A percentile compares a stretch with the other conserved stretches of the same genome.
Evolutionary conservation across 1,284 basidiomycete genomes (phyloP).

Genomic region (Hypsizygus ulmarius): DNA sequence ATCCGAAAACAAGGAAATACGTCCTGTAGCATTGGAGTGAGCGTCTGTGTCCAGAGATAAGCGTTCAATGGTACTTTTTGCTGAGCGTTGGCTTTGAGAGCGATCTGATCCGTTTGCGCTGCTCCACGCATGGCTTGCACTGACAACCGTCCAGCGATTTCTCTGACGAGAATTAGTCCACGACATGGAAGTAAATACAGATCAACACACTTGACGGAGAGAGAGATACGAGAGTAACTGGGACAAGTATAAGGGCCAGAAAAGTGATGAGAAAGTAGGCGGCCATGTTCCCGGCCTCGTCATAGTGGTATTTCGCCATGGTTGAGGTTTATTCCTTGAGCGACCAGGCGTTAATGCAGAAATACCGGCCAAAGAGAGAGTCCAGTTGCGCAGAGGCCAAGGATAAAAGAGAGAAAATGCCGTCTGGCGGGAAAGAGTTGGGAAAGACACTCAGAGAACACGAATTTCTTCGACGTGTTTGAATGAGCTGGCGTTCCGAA

Average conservation of each 20-base stretch:
- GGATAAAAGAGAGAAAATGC: background rate
- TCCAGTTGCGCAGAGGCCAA: too few species aligned
- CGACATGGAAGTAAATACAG: constrained; percentile 7
- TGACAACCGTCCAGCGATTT: constrained; percentile 50
- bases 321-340: background rate
- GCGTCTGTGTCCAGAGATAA: background rate
- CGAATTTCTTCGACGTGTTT: constrained; percentile 18
- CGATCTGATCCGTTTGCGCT: constrained; percentile 49
- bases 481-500: constrained; percentile 11
- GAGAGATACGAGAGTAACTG: constrained; percentile 61
- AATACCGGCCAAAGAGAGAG: background rate
- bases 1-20: constrained; percentile 67
- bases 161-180: constrained; percentile 20
- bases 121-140: constrained; percentile 63
- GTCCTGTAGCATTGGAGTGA: constrained; percentile 36
- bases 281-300: constrained; percentile 87
- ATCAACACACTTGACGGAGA: constrained; percentile 38
- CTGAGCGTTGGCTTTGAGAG: constrained; percentile 42
- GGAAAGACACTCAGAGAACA: too few species aligned
- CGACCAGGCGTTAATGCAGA: background rate
- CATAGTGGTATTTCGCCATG: constrained; percentile 64
- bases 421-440: background rate
- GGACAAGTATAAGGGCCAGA: constrained; percentile 77
- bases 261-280: constrained; percentile 88
- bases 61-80: constrained; percentile 36